Base-by-base conservation (phyloP, 164 flowering plant species). In the Malania oleifera region DNA sequence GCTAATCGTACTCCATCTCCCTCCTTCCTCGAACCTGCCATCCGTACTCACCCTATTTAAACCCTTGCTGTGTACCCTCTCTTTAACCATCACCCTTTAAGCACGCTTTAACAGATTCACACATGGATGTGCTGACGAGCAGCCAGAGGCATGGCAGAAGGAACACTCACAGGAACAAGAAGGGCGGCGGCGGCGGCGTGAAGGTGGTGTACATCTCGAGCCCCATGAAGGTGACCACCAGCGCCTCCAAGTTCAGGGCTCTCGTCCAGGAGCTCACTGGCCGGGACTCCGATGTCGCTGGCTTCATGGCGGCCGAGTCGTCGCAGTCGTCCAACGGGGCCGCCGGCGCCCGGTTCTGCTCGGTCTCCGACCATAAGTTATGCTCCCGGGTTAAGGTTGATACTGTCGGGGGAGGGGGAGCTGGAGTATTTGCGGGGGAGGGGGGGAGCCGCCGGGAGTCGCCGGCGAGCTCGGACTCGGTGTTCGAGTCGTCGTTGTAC, bases 191-290 rank as follows among this genome's bases (percentile, higher is more conserved):
- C n/a, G 1, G 41, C 31, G 10, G 62, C 64, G 35, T 90, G 60
- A 90, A 87, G 65, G 86, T 90, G 13, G 93, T 86, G 44, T 85
- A 87, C 78, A 86, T 90, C 27, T 84, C 91, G 3, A 82, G 67
- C 62, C 97, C 97, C n/a, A 75, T 85, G 86, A 90, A 80, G 82
- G 83, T 87, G 23, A 71, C 76, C 65, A 73, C 87, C 0, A 72
- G 82, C 38, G 91, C 82, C 10, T 78, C 93, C 1, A 61, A 80
- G 54, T 90, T 90, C 55, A 71, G 85, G 46, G 78, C 89, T 31
- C 62, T 79, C 9, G 97, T 90, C 7, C 97, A 90, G 61, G 79
- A 81, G 54, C 93, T 90, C 70, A 90, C 97, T 13, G 97, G 97
- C 13, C 70, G 63, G 50, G 83, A 85, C 52, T 80, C 89, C 34